Percentiles rank a stretch among this genome's conserved stretches.
These are phyloP conservation scores for Xylaria bambusicola DNA, from an alignment of 495 filamentous ascomycete species.

Conservation along the genomic window DNA sequence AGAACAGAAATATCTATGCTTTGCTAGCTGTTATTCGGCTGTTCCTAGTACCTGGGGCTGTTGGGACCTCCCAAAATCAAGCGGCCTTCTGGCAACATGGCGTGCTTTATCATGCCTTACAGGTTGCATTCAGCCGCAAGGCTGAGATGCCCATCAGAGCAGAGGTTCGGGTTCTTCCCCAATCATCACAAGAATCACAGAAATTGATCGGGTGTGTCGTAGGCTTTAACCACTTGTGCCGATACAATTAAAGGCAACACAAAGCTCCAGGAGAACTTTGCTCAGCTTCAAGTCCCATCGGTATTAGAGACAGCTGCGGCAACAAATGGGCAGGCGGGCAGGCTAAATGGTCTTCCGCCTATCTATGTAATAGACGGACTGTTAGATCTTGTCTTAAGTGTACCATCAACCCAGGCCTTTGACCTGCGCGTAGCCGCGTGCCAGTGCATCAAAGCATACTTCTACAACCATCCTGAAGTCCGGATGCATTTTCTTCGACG, in stretches of 20 bases:
- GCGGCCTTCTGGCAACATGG: slow-evolving; percentile 79
- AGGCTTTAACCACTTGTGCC: slow-evolving; percentile 82
- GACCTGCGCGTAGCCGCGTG: slow-evolving; percentile 82
- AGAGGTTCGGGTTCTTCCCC: slow-evolving; percentile 59
- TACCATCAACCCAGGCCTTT: slow-evolving; percentile 65
- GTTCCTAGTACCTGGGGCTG: slow-evolving; percentile 77
- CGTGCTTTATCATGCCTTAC: slow-evolving; percentile 77
- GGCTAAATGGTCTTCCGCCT: slow-evolving; percentile 53
- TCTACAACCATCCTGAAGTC: slow-evolving; percentile 75
- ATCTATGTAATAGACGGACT: slow-evolving; percentile 93
- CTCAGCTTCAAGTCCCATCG: slow-evolving; percentile 73
- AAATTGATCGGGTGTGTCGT: slow-evolving; percentile 32
- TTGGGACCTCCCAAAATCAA: slow-evolving; percentile 82
- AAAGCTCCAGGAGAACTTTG: slow-evolving; percentile 80
- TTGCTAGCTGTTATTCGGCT: slow-evolving; percentile 80
- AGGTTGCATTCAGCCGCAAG: slow-evolving; percentile 77
- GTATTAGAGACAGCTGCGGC: slow-evolving; percentile 48
- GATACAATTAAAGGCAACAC: slow-evolving; percentile 85
- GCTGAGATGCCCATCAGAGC: slow-evolving; percentile 76
- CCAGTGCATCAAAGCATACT: slow-evolving; percentile 90
- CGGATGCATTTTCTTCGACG: slow-evolving; percentile 80
- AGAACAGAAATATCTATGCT: slow-evolving; percentile 91
- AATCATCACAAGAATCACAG: slow-evolving; percentile 24
- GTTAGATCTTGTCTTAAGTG: slow-evolving; percentile 80
- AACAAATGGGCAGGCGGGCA: slow-evolving; percentile 43